Evolutionary conservation across 2,329 filamentous ascomycete genomes (phyloP).

Genomic region (Tolypocladium guangdongense): DNA sequence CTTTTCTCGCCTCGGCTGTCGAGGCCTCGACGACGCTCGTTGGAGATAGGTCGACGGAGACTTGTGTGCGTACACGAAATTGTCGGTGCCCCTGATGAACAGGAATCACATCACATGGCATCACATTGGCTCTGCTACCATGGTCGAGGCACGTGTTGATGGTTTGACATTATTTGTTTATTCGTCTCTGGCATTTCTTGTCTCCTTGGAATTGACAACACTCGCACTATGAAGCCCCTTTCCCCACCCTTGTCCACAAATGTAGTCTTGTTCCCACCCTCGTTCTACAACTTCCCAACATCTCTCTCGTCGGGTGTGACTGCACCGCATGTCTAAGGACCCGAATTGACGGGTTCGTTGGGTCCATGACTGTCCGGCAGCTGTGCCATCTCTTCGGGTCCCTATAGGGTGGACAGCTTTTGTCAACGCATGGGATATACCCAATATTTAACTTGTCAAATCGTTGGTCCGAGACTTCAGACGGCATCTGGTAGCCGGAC

Average conservation of each 20-base stretch:
- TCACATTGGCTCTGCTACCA: background rate
- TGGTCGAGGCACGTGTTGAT: background rate
- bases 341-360: background rate
- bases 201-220: background rate
- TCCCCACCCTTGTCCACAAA: background rate
- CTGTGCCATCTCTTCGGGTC: background rate
- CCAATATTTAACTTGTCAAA: background rate
- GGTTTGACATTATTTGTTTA: background rate
- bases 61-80: background rate
- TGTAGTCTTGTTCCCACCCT: background rate
- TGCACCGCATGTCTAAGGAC: background rate
- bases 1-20: background rate
- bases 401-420: background rate
- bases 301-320: background rate
- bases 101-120: background rate
- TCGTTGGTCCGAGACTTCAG: constrained; percentile 27
- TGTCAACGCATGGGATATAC: background rate
- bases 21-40: background rate
- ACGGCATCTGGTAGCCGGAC: constrained; percentile 87
- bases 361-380: background rate
- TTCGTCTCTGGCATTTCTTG: background rate
- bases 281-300: background rate
- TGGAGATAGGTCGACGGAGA: background rate
- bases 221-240: background rate
- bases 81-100: background rate